Conservation (phyloP, 2,329 filamentous ascomycete species). For the Pestalotiopsis sp. region DNA sequence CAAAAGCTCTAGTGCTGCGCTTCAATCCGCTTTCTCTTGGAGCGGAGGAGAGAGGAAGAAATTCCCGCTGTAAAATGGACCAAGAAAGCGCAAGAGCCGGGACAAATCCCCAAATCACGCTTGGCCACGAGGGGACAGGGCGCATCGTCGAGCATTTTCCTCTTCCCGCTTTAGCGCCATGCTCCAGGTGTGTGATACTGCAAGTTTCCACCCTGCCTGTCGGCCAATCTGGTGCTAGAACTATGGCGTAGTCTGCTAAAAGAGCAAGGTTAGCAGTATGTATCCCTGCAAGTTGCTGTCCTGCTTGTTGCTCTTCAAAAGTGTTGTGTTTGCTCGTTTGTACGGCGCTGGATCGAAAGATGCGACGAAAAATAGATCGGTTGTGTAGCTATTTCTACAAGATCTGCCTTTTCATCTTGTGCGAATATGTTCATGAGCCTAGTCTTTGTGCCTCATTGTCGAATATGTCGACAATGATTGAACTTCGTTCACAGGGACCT, state of each 20-base stretch:
- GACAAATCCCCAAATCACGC: background rate
- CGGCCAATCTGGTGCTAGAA: background rate
- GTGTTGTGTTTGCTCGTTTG: background rate
- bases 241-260: background rate
- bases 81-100: background rate
- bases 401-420: background rate
- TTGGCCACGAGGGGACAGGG: background rate
- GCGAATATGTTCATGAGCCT: too few species aligned
- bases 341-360: background rate
- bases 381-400: background rate
- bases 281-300: background rate
- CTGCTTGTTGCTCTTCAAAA: background rate
- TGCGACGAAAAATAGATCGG: too few species aligned
- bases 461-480: too few species aligned
- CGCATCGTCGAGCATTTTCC: conserved; percentile 3
- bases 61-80: background rate
- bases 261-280: background rate
- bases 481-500: too few species aligned
- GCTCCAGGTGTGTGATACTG: conserved; percentile 2
- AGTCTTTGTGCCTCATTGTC: too few species aligned
- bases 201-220: background rate
- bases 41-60: too few species aligned
- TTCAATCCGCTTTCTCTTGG: too few species aligned
- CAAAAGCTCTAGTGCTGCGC: background rate
- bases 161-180: conserved; percentile 1